These are phyloP conservation scores for Solanum pimpinellifolium DNA, from an alignment of 257 asterid species.

Conservation along the genomic window DNA sequence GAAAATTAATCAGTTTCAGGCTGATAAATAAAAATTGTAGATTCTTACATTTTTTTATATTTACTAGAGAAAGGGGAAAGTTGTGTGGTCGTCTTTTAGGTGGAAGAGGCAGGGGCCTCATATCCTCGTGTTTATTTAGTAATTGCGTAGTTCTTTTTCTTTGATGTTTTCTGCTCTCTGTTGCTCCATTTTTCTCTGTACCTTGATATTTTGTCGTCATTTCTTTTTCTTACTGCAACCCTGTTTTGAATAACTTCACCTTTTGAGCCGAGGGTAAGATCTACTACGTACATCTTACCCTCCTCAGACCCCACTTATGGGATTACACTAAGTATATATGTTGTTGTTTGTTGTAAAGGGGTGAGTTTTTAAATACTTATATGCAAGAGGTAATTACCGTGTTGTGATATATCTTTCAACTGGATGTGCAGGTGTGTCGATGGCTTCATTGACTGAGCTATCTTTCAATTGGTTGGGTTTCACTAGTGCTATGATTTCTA, in stretches of 20 bases:
- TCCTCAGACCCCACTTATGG: not conserved
- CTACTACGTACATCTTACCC: not conserved
- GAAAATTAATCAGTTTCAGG: not conserved
- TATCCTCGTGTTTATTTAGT: not conserved
- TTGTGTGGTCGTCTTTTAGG: not conserved
- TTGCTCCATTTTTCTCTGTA: not conserved
- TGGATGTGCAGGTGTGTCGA: constrained; percentile 78
- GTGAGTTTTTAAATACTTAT: not conserved
- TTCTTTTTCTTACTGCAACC: not conserved
- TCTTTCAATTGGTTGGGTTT: constrained; percentile 97
- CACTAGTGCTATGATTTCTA: constrained; percentile 94
- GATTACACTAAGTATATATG: not conserved
- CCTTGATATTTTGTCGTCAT: not conserved
- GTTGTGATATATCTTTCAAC: constrained; percentile 3
- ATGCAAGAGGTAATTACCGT: not conserved
- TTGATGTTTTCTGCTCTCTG: not conserved
- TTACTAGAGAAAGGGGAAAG: not conserved
- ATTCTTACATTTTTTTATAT: not conserved
- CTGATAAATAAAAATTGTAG: not conserved
- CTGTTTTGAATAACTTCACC: not conserved
- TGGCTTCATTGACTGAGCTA: constrained; percentile 95
- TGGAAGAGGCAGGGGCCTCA: not conserved
- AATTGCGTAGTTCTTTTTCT: not conserved
- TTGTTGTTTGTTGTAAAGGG: not conserved
- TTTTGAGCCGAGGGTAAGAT: not conserved